A percentile compares a stretch with the other conserved stretches of the same genome.
Conservation (phyloP, 371 early-diverging fungal genomes). For the Syncephalastrum monosporum region DNA sequence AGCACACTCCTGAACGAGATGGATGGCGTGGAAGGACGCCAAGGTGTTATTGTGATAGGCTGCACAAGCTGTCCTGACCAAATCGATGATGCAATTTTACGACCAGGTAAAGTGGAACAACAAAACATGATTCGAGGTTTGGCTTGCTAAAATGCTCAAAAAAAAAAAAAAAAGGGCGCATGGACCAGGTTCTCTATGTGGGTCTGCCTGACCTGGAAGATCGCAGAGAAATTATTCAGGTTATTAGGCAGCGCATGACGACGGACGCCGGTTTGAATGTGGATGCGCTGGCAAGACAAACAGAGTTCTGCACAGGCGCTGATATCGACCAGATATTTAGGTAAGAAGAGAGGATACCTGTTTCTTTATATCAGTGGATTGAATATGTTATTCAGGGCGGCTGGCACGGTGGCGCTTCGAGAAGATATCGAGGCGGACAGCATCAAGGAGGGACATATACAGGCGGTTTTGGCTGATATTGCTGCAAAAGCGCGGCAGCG, state of each 20-base stretch:
- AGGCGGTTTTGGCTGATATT: slow-evolving; percentile 19
- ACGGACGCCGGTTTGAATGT: slow-evolving; percentile 36
- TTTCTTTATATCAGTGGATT: too few relatives aligned
- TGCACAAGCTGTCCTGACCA: slow-evolving; percentile 78
- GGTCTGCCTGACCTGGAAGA: slow-evolving; percentile 59
- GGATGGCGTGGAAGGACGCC: slow-evolving; percentile 75
- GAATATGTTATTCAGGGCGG: slow-evolving; percentile 39
- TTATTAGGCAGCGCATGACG: slow-evolving; percentile 21
- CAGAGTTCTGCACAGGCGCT: slow-evolving; percentile 60
- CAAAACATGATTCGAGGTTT: not conserved
- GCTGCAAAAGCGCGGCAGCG: slow-evolving; percentile 31
- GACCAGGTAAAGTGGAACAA: slow-evolving; percentile 66
- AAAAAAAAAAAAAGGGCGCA: slow-evolving; percentile 54
- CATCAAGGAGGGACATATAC: slow-evolving; percentile 22
- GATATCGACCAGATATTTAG: slow-evolving; percentile 62
- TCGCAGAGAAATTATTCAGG: slow-evolving; percentile 49
- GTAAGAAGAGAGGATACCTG: slow-evolving; percentile 22
- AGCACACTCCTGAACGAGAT: slow-evolving; percentile 77
- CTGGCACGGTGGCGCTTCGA: slow-evolving; percentile 53
- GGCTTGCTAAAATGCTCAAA: not conserved
- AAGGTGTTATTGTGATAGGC: slow-evolving; percentile 78
- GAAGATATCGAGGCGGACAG: slow-evolving; percentile 24
- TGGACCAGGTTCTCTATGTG: slow-evolving; percentile 72
- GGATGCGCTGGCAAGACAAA: slow-evolving; percentile 36
- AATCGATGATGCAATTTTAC: slow-evolving; percentile 85